These are phyloP conservation scores for Nannizziopsis arthrosporioides DNA, from an alignment of 2,329 filamentous ascomycete genomes.

Conservation along the genomic window DNA sequence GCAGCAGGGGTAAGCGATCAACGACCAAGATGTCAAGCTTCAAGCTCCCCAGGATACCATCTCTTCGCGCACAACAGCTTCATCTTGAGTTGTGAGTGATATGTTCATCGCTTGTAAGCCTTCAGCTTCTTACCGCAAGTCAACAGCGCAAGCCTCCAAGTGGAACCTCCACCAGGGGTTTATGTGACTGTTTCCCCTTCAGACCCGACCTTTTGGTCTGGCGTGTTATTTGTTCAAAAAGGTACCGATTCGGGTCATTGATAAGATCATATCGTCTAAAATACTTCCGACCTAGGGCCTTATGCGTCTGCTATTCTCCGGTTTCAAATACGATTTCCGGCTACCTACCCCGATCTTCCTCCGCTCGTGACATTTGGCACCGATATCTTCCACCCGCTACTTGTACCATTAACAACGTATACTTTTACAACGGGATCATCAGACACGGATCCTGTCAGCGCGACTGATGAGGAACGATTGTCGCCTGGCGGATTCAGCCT, in stretches of 20 bases:
- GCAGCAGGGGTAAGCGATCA: no score
- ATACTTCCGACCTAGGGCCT: conserved; percentile 49
- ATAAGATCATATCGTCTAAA: conserved; percentile 6
- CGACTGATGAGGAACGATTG: conserved; percentile 68
- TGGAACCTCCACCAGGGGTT: conserved; percentile 72
- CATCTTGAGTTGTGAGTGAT: conserved; percentile 64
- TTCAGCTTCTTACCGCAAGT: background rate
- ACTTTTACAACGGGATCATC: conserved; percentile 74
- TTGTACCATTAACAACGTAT: conserved; percentile 88
- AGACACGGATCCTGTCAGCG: conserved; percentile 65
- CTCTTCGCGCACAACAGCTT: conserved; percentile 62
- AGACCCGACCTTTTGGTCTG: conserved; percentile 72
- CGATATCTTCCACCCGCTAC: conserved; percentile 88
- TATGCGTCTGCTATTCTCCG: conserved; percentile 79
- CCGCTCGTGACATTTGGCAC: conserved; percentile 80
- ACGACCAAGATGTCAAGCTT: conserved; percentile 24
- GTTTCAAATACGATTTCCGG: conserved; percentile 80
- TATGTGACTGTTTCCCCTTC: conserved; percentile 76
- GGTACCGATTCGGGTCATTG: conserved; percentile 41
- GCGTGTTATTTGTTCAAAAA: conserved; percentile 81
- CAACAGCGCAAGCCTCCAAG: conserved; percentile 62
- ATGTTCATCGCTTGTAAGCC: background rate
- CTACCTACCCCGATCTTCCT: conserved; percentile 64
- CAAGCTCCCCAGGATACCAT: conserved; percentile 33
- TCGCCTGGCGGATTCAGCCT: conserved; percentile 85